Base-by-base conservation (phyloP, 2,329 filamentous ascomycete genomes). In the Penicillium sp. region DNA sequence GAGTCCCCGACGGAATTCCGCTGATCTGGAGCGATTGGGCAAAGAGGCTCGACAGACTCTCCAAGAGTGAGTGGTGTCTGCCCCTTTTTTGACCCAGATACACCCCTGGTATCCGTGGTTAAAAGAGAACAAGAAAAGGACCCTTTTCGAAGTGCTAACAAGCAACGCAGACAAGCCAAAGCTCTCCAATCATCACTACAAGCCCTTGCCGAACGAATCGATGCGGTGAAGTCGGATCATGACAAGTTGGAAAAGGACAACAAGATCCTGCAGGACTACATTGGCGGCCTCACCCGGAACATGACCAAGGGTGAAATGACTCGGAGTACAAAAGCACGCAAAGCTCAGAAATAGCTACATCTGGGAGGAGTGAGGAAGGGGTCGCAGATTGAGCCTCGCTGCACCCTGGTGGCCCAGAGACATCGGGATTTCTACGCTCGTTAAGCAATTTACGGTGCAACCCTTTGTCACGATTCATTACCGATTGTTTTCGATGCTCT, bases 181-280 rank as follows among this genome's bases (percentile, higher is more conserved):
- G 85, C 87, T 47, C 81, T 98, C 27, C 95, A 99, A 76, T 91
- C 92, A 53, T 96, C 92, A 27, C 85, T 99, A 33, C 83, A 96
- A 60, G 91, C 89, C 62, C 89, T 98, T 44, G 92, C 96, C 64
- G 91, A 96, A 76, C 90, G 92, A 51, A 96, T 98, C 73, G 95
- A 99, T 72, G 91, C 91, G 29, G 93, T 98, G 62, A 91, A 92
- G 75, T 89, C 90, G 67, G 93, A 98, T 72, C 93, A 99, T 72
- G 92, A 97, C 78, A 97, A 96, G 77, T 86, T 99, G 54, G 93
- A 98, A 76, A 95, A 85, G 75, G 93, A 97, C 75, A 99, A 99
- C 82, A 93, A 92, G 70, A 97, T 98, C 71, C 79, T 99, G 48
- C 93, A 98, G 76, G 96, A 96, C 75, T 98, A 98, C 74, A 98